Evolutionary conservation across 1,139 yeast genomes (phyloP).

Genomic region (Geotrichum cucujoidarum): DNA sequence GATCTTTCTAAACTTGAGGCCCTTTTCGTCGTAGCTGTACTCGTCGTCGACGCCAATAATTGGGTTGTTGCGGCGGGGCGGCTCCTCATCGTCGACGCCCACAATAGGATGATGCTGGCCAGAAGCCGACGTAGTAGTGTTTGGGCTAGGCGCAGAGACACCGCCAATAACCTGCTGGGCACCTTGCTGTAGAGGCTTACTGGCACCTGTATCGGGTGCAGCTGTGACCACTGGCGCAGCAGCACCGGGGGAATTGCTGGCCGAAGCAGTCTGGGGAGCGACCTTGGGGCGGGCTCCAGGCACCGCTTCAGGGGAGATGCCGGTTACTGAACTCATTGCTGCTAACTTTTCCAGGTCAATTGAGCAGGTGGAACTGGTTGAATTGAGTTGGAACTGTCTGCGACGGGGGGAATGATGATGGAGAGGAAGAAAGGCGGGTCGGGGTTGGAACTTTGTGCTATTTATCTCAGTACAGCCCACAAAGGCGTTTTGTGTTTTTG

Average conservation of each 20-base stretch:
- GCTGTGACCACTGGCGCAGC: neutral
- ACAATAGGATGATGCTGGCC: neutral
- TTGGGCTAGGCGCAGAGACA: neutral
- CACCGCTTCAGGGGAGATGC: neutral
- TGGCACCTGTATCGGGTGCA: neutral
- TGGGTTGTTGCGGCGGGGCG: neutral
- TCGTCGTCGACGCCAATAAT: slow-evolving; percentile 11
- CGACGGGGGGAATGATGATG: too few relatives aligned
- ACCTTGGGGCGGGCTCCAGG: slow-evolving; percentile 1
- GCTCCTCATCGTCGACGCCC: neutral
- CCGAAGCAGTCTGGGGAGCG: neutral
- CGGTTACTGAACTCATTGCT: neutral
- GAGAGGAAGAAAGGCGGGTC: too few relatives aligned
- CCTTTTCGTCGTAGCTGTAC: neutral
- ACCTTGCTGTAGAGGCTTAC: neutral
- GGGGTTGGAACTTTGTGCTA: too few relatives aligned
- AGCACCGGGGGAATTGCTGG: neutral
- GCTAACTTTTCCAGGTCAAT: too few relatives aligned
- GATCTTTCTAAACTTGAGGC: slow-evolving; percentile 7
- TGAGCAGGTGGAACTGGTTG: neutral
- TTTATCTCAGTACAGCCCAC: too few relatives aligned
- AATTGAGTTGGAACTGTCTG: too few relatives aligned
- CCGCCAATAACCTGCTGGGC: neutral
- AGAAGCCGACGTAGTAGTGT: neutral
- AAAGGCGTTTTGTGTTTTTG: too few relatives aligned